phyloP scores from a whole-genome alignment of 805 yeast species.

The Deakozyma indianensis region DNA sequence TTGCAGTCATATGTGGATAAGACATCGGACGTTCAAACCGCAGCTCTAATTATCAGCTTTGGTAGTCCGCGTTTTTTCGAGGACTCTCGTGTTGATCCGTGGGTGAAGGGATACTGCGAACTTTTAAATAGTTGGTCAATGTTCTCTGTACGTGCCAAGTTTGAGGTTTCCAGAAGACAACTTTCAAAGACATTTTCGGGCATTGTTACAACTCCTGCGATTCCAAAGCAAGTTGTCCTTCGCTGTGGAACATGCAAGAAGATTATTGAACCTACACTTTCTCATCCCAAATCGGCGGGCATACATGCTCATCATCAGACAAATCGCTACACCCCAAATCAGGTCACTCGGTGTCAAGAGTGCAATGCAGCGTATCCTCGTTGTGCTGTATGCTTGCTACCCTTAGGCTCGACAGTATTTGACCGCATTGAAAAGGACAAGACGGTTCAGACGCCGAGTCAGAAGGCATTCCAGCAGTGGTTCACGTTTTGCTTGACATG shows the following conservation, averaged over 20 bases:
- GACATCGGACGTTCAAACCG: conserved; percentile 85
- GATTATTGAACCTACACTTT: conserved; percentile 10
- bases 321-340: conserved; percentile 1
- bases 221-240: conserved; percentile 62
- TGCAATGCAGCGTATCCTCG: conserved; percentile 82
- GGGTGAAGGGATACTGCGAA: conserved; percentile 58
- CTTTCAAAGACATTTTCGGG: conserved; percentile 43
- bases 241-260: conserved; percentile 78
- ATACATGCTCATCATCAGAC: background rate
- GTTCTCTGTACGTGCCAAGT: conserved; percentile 65
- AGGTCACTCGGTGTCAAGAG: conserved; percentile 43
- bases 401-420: conserved; percentile 41
- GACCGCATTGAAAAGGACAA: conserved; percentile 11
- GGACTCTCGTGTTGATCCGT: conserved; percentile 57
- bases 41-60: conserved; percentile 63
- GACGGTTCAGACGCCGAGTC: conserved; percentile 5
- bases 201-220: conserved; percentile 29
- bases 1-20: conserved; percentile 78
- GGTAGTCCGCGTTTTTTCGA: conserved; percentile 74
- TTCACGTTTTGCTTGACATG: conserved; percentile 84
- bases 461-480: conserved; percentile 56
- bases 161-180: conserved; percentile 65
- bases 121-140: conserved; percentile 69
- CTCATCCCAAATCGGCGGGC: conserved; percentile 3
- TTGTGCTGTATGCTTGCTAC: conserved; percentile 75